Conservation (phyloP, 257 asterid genomes). For the Solanum habrochaites region DNA sequence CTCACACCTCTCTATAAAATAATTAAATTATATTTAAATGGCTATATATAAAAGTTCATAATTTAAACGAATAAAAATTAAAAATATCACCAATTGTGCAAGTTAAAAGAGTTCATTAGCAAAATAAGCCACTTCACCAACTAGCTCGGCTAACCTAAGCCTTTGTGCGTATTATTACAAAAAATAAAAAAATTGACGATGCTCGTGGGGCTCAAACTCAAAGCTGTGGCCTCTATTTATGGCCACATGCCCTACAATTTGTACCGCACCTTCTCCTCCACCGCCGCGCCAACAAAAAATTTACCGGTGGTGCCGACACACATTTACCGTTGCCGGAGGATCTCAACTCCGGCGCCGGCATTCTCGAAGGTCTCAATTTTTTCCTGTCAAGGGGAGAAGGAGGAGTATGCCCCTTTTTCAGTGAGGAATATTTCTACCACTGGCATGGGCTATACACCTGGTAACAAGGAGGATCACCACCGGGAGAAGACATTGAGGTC, state of each 20-base stretch:
- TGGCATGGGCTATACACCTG: constrained; percentile 46
- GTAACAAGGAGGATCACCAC: constrained; percentile 18
- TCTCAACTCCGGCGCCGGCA: constrained; percentile 3
- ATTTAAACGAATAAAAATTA: no score
- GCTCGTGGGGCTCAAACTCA: constrained; percentile 49
- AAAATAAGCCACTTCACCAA: neutral
- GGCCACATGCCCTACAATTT: constrained; percentile 30
- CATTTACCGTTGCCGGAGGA: constrained; percentile 20
- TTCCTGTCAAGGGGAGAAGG: constrained; percentile 4
- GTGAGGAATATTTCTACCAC: constrained; percentile 8
- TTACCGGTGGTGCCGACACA: neutral
- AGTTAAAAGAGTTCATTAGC: neutral
- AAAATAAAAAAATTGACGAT: constrained; percentile 12
- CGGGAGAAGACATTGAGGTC: neutral
- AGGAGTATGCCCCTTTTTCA: neutral
- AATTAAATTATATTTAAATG: no score
- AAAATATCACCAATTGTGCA: neutral
- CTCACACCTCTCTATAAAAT: no score
- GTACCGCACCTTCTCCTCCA: constrained; percentile 16
- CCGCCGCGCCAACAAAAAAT: neutral
- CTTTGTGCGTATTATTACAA: constrained; percentile 12
- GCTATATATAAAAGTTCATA: no score
- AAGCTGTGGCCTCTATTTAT: constrained; percentile 24
- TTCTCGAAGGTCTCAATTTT: neutral
- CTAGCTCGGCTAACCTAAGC: constrained; percentile 43